Base-by-base conservation (phyloP, 192 early-diverging fungal species). In the Dissophora globulifera region DNA sequence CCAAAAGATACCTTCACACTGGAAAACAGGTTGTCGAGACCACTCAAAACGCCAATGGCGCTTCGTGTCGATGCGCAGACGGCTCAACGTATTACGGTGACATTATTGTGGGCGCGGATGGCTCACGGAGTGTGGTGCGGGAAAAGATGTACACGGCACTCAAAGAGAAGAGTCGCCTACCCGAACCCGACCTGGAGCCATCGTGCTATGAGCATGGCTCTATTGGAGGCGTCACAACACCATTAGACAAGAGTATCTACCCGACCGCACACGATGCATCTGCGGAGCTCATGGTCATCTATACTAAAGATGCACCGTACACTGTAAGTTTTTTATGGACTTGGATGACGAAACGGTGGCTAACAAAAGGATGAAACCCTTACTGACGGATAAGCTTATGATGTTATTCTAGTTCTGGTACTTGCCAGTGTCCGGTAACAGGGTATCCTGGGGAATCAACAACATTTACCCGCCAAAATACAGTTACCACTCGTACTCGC, bases 101-200 rank as follows among this genome's bases (percentile, higher is more conserved):
- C 26, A 74, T 74, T 26, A 63, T 74, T 41, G 38, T 74, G 22
- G 70, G 70, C 3, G 70, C 70, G 3, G 70, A 74, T 26, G 70
- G 70, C 2, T 35, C 55, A 0, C 40, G 65, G 17, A 64, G 61
- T 53, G 27, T 53, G 31, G 65, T 62, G n/a, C 43, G 70, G 30
- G 62, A 74, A 5, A 47, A 41, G 40, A 51, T 74, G 56, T 65
- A 58, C 13, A 9, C 29, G 12, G 62, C 45, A 30, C 25, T 74
- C 15, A 59, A 46, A 19, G 54, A 64, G 27, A 42, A 58, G 29
- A 43, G 56, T 0, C 46, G 56, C 27, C 13, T 63, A 5, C 42
- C 61, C 22, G 61, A 58, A 6, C 38, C 19, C 6, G 70, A 74
- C 30, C 50, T 58, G 49, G 70, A 74, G 33, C 47, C 54, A 1